A percentile compares a stretch with the other conserved stretches of the same genome.
Conservation (phyloP, 2,329 filamentous ascomycete genomes). For the Colletotrichum tropicicola region DNA sequence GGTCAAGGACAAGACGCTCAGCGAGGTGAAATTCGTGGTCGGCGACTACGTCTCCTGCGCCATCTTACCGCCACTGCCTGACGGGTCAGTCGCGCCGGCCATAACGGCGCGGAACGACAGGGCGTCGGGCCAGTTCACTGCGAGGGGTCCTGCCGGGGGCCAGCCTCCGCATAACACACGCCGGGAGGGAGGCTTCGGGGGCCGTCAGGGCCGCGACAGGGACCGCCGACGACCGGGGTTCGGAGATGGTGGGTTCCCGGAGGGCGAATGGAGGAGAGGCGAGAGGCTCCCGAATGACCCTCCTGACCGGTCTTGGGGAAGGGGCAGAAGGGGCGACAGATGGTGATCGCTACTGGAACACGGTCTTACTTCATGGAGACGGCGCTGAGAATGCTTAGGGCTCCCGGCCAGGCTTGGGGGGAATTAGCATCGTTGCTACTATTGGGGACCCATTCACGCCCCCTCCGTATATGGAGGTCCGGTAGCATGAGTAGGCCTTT, state of each 20-base stretch:
- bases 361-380: neutral
- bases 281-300: conserved; percentile 67
- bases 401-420: neutral
- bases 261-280: conserved; percentile 74
- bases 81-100: conserved; percentile 78
- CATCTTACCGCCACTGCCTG: conserved; percentile 77
- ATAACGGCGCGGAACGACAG: conserved; percentile 56
- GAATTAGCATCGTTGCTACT: too few species aligned
- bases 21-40: conserved; percentile 82
- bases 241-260: conserved; percentile 46
- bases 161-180: conserved; percentile 6
- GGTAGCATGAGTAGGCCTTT: too few species aligned
- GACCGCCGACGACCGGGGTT: conserved; percentile 48
- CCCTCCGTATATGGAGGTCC: too few species aligned
- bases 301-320: conserved; percentile 42
- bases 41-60: conserved; percentile 90
- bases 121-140: conserved; percentile 38
- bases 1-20: conserved; percentile 71
- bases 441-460: too few species aligned
- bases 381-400: neutral
- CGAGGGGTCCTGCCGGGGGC: conserved; percentile 29
- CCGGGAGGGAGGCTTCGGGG: conserved; percentile 30
- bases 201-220: conserved; percentile 45
- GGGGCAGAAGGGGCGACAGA: conserved; percentile 53
- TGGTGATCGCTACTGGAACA: conserved; percentile 30